A percentile compares a stretch with the other conserved stretches of the same genome.
phyloP scores from a whole-genome alignment of 768 basidiomycete genomes.

The Thelephora aurantiotincta region DNA sequence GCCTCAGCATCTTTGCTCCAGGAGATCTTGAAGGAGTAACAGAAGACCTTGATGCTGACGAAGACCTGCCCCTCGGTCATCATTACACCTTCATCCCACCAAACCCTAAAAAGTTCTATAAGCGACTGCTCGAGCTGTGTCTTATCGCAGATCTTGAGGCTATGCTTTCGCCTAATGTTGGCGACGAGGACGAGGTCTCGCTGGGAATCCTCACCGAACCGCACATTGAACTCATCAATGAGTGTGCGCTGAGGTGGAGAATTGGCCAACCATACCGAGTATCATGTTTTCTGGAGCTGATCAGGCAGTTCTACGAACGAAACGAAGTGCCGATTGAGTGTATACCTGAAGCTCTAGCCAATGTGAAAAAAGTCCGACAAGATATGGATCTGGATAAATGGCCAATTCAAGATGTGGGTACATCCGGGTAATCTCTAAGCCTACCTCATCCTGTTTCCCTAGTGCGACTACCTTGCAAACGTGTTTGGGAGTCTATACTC shows the following conservation, averaged over 20 bases:
- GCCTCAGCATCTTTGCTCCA: slow-evolving; percentile 18
- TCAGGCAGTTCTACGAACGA: slow-evolving; percentile 77
- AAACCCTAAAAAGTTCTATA: slow-evolving; percentile 76
- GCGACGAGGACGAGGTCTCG: slow-evolving; percentile 91
- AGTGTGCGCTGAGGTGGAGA: slow-evolving; percentile 84
- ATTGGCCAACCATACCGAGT: slow-evolving; percentile 68
- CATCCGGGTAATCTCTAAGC: slow-evolving; percentile 2
- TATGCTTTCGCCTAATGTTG: slow-evolving; percentile 84
- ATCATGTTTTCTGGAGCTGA: slow-evolving; percentile 71
- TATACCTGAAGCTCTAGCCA: slow-evolving; percentile 76
- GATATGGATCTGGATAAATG: slow-evolving; percentile 66
- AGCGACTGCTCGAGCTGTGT: slow-evolving; percentile 69
- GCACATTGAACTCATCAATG: slow-evolving; percentile 75
- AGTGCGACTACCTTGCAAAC: slow-evolving; percentile 58
- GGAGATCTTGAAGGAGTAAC: slow-evolving; percentile 21
- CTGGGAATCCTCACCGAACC: slow-evolving; percentile 72
- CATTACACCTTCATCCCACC: slow-evolving; percentile 87
- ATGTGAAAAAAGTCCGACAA: slow-evolving; percentile 51
- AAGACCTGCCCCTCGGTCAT: slow-evolving; percentile 57
- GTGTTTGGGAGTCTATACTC: slow-evolving; percentile 70
- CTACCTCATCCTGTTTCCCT: slow-evolving; percentile 3
- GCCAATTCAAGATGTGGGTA: slow-evolving; percentile 70
- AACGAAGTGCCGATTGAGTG: slow-evolving; percentile 91
- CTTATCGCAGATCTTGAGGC: slow-evolving; percentile 76
- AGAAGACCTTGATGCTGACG: slow-evolving; percentile 40